phyloP scores from a whole-genome alignment of 257 asterid genomes.

The Nicotiana attenuata region DNA sequence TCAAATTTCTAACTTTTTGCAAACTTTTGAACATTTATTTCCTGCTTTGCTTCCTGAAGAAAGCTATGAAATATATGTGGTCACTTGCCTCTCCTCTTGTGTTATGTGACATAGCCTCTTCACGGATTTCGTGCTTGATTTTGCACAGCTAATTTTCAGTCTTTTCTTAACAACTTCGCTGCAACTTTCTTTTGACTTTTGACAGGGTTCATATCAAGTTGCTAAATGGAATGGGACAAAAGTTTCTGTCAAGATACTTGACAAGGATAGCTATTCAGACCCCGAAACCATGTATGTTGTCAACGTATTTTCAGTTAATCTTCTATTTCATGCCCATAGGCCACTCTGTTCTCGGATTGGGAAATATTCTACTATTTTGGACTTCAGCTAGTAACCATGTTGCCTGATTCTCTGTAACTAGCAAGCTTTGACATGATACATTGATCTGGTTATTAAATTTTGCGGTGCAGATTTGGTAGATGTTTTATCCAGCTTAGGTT shows the following conservation, averaged over 20 bases:
- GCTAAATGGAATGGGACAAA: constrained; percentile 98
- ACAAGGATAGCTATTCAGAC: constrained; percentile 73
- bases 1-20: background rate
- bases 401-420: background rate
- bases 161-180: background rate
- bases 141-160: background rate
- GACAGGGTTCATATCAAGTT: constrained; percentile 94
- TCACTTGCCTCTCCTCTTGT: background rate
- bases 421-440: background rate
- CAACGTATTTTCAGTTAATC: background rate
- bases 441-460: background rate
- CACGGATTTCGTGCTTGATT: background rate
- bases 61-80: background rate
- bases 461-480: background rate
- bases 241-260: constrained; percentile 95
- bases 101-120: background rate
- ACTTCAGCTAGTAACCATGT: background rate
- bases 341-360: background rate
- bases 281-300: constrained; percentile 67
- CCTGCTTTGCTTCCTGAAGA: constrained; percentile 1
- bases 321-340: background rate
- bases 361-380: background rate
- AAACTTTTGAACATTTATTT: background rate
- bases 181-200: constrained; percentile 2
- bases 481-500: background rate